Percentiles rank a stretch among this genome's conserved stretches.
Evolutionary conservation across 2,329 filamentous ascomycete genomes (phyloP).

Genomic region (Zopfia rhizophila): DNA sequence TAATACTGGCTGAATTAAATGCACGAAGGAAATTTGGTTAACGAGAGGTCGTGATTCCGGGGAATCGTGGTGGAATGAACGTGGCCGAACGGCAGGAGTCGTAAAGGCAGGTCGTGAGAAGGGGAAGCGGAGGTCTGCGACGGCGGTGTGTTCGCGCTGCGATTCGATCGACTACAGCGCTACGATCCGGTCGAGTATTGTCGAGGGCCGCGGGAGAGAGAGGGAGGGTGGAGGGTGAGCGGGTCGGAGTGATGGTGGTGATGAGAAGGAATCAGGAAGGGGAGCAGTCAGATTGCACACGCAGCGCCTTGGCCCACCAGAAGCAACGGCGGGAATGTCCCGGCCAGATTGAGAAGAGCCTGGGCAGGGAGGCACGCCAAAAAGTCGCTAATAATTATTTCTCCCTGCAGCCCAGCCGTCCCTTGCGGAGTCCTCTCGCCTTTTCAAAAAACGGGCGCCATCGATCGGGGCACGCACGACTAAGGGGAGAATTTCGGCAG

Average conservation of each 20-base stretch:
- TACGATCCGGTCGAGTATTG: slow-evolving; percentile 50
- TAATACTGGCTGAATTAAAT: slow-evolving; percentile 27
- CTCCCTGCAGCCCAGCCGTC: slow-evolving; percentile 29
- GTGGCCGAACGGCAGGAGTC: slow-evolving; percentile 37
- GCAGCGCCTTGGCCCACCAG: slow-evolving; percentile 2
- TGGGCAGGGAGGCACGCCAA: slow-evolving; percentile 21
- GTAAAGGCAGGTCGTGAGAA: slow-evolving; percentile 27
- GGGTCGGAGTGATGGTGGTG: slow-evolving; percentile 4
- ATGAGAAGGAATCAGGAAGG: slow-evolving; percentile 1
- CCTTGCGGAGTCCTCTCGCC: slow-evolving; percentile 18
- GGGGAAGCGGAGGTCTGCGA: slow-evolving; percentile 35
- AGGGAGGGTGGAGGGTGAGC: slow-evolving; percentile 27
- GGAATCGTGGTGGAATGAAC: slow-evolving; percentile 49
- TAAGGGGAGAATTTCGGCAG: slow-evolving; percentile 20
- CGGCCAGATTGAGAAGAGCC: slow-evolving; percentile 13
- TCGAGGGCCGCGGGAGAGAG: slow-evolving; percentile 35
- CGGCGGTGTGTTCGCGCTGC: slow-evolving; percentile 48
- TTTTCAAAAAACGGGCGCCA: slow-evolving; percentile 27
- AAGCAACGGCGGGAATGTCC: slow-evolving; percentile 4
- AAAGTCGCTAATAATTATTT: slow-evolving; percentile 27
- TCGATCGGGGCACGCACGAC: slow-evolving; percentile 18
- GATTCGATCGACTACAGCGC: slow-evolving; percentile 31
- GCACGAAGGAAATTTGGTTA: slow-evolving; percentile 29
- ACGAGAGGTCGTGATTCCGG: slow-evolving; percentile 47
- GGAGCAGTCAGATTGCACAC: background rate